phyloP scores from a whole-genome alignment of 1,284 basidiomycete species.

The Ceratobasidium sp. region DNA sequence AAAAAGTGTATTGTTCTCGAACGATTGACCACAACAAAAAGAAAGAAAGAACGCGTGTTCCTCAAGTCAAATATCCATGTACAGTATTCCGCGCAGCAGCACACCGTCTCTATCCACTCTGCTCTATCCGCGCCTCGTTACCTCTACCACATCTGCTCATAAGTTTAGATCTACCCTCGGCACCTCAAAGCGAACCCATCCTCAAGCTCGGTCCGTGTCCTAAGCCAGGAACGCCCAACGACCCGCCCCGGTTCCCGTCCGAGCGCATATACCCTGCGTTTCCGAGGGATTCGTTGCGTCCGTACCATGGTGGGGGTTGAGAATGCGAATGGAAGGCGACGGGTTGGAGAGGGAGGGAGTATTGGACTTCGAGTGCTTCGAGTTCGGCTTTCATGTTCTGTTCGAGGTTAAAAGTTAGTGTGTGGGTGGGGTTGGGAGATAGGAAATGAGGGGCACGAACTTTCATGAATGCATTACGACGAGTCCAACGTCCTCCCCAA shows the following conservation, averaged over 20 bases:
- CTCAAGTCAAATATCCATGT: not conserved
- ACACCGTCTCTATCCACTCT: not conserved
- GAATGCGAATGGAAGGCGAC: constrained; percentile 60
- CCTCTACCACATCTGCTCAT: not conserved
- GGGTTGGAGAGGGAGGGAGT: constrained; percentile 77
- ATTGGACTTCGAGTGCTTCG: constrained; percentile 76
- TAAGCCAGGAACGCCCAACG: constrained; percentile 32
- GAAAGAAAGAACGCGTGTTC: not conserved
- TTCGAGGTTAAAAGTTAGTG: constrained; percentile 50
- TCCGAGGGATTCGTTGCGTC: constrained; percentile 17
- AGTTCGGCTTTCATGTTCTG: constrained; percentile 72
- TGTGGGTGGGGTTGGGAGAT: not conserved
- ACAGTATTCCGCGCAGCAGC: constrained; percentile 26
- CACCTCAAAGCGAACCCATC: constrained; percentile 28
- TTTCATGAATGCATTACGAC: constrained; percentile 48
- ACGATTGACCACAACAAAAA: not conserved
- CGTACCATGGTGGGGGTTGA: constrained; percentile 37
- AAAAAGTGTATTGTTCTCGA: not conserved
- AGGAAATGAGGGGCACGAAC: constrained; percentile 26
- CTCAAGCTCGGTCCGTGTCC: constrained; percentile 34
- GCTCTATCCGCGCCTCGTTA: not conserved
- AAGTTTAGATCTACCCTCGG: not conserved
- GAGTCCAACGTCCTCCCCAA: constrained; percentile 74
- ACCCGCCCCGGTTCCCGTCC: constrained; percentile 38
- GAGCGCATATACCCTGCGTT: constrained; percentile 41